phyloP scores from a whole-genome alignment of 495 filamentous ascomycete species.

The Aspergillus homomorphus region DNA sequence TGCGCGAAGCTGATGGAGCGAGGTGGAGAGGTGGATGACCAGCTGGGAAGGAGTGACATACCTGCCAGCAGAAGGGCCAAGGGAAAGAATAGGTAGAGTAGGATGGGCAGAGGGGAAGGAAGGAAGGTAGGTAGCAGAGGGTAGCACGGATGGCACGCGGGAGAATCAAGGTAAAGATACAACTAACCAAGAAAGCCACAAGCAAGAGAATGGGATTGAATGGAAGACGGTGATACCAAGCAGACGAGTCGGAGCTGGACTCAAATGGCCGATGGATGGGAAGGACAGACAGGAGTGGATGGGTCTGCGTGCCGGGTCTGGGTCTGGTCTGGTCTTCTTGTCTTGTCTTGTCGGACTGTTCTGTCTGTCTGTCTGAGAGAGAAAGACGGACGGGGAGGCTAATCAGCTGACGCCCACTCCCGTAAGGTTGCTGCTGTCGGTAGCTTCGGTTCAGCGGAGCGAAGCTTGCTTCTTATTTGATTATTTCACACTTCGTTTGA shows the following conservation, averaged over 20 bases:
- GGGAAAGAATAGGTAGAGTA: constrained; percentile 1
- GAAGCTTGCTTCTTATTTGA: background rate
- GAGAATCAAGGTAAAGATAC: constrained; percentile 2
- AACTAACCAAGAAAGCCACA: constrained; percentile 5
- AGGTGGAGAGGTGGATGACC: background rate
- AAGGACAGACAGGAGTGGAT: constrained; percentile 20
- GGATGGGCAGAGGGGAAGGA: background rate
- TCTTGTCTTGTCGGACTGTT: no score
- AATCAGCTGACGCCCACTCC: constrained; percentile 27
- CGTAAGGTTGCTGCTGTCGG: constrained; percentile 11
- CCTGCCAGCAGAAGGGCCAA: constrained; percentile 5
- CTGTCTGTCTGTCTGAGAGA: constrained; percentile 1
- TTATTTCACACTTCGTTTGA: background rate
- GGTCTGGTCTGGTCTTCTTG: no score
- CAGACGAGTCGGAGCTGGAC: constrained; percentile 11
- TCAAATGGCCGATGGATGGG: constrained; percentile 16
- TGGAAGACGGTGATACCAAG: constrained; percentile 19
- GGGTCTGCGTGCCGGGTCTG: constrained; percentile 22
- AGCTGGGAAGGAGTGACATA: constrained; percentile 9
- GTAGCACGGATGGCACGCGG: background rate
- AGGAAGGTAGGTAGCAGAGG: constrained; percentile 4
- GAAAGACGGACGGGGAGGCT: constrained; percentile 13
- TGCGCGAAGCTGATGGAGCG: constrained; percentile 8
- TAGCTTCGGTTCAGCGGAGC: constrained; percentile 8
- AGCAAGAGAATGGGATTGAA: constrained; percentile 6